Base-by-base conservation (phyloP, 768 basidiomycete species). In the Cystobasidium tubakii region DNA sequence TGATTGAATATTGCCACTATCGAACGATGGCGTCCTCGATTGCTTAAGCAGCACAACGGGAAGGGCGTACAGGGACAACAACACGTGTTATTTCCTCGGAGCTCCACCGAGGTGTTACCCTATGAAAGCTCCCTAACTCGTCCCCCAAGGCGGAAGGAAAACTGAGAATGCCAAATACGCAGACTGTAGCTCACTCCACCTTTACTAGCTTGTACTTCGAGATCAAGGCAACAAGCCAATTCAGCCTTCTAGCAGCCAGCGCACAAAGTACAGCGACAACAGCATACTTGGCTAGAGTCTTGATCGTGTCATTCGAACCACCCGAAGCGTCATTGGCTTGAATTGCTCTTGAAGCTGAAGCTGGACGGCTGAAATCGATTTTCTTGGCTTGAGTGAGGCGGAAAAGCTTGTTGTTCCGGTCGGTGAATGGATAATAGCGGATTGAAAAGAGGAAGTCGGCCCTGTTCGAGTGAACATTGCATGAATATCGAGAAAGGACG, bases 361-460 rank as follows among this genome's bases (percentile, higher is more conserved):
- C 27, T 1, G 69, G 69, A 29, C 69, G 69, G 9, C 25, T 36
- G 55, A 71, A 71, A 34, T 60, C 29, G 69, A 57, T 71, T 21
- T 34, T 29, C 27, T 62, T 71, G 54, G n/a, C 33, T 29, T 42
- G 34, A 27, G 39, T 15, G 13, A 19, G 1, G 4, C 69, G 69
- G 36, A 71, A 60, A 2, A 71, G 29, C 9, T 4, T 7, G 69
- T 21, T 62, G 17, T 71, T 71, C 33, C 21, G 10, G 36, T 60
- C 54, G 33, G 69, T 60, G 27, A 60, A 46, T 4, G 69, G 69
- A 36, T 27, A 71, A 25, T 71, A 71, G 2, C 69, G 7, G 34
- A 71, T 46, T 1, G 69, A 7, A 23, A 71, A 39, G n/a, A 71
- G 34, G 69, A 60, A 29, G 29, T 71, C 69, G 53, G 69, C 55